These are phyloP conservation scores for Amanita molliuscula DNA, from an alignment of 768 basidiomycete genomes.

Conservation along the genomic window DNA sequence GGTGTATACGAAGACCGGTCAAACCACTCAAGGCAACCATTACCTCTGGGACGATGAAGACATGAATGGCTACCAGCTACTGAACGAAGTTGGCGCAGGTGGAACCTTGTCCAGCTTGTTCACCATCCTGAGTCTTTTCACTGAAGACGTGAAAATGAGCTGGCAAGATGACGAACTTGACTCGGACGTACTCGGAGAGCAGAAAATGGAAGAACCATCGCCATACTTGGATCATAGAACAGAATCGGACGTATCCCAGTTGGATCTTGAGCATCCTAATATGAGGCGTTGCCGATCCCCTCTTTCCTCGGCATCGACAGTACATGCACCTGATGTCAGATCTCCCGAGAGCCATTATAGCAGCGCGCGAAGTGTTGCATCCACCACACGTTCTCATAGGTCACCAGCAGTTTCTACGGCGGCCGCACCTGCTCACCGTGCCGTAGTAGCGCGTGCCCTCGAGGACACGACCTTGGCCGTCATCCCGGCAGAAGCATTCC, in stretches of 20 bases:
- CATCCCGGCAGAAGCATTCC: constrained; percentile 96
- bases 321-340: constrained; percentile 34
- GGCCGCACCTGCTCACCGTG: constrained; percentile 41
- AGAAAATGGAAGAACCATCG: constrained; percentile 16
- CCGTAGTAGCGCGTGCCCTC: constrained; percentile 84
- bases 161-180: constrained; percentile 66
- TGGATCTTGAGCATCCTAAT: constrained; percentile 33
- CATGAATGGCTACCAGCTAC: constrained; percentile 90
- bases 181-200: constrained; percentile 16
- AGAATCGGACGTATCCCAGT: constrained; percentile 56
- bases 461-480: constrained; percentile 97
- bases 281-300: constrained; percentile 40
- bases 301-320: constrained; percentile 55
- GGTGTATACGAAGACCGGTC: constrained; percentile 71
- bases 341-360: constrained; percentile 20
- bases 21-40: constrained; percentile 33
- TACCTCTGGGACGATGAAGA: constrained; percentile 74
- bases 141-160: constrained; percentile 84
- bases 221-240: constrained; percentile 24
- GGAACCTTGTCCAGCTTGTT: constrained; percentile 94
- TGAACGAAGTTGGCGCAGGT: constrained; percentile 94
- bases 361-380: constrained; percentile 13
- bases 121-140: constrained; percentile 94
- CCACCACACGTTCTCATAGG: constrained; percentile 13
- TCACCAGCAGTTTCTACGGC: constrained; percentile 10